Conservation (phyloP, 345 rosid genomes). For the Dipteronia sinensis region DNA sequence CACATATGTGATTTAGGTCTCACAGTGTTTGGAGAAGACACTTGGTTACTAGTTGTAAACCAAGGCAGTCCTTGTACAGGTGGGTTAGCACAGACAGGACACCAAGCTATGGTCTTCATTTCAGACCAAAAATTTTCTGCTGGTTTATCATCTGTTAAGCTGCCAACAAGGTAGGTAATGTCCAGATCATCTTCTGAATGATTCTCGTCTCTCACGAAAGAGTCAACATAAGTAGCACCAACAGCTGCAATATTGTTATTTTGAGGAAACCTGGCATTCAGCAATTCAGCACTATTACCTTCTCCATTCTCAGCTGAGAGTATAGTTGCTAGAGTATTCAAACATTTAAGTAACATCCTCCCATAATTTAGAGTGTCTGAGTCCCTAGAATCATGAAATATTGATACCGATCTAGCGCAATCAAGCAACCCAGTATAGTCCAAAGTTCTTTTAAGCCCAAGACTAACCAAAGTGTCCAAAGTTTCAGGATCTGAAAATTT, state of each 20-base stretch:
- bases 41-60: slow-evolving; percentile 58
- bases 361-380: slow-evolving; percentile 57
- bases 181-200: slow-evolving; percentile 39
- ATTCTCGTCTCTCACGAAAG: slow-evolving; percentile 30
- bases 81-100: slow-evolving; percentile 74
- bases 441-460: slow-evolving; percentile 73
- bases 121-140: slow-evolving; percentile 93
- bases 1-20: slow-evolving; percentile 90
- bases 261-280: slow-evolving; percentile 24
- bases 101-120: slow-evolving; percentile 75
- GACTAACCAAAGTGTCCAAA: slow-evolving; percentile 66
- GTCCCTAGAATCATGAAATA: slow-evolving; percentile 59
- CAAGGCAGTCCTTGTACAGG: slow-evolving; percentile 83
- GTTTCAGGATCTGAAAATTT: slow-evolving; percentile 69
- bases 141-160: slow-evolving; percentile 49
- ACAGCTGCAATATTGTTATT: slow-evolving; percentile 18
- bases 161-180: slow-evolving; percentile 45
- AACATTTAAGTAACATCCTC: slow-evolving; percentile 52
- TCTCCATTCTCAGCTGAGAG: slow-evolving; percentile 44
- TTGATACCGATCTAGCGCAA: slow-evolving; percentile 76
- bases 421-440: slow-evolving; percentile 74
- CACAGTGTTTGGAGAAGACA: slow-evolving; percentile 70
- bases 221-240: slow-evolving; percentile 32
- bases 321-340: slow-evolving; percentile 64
- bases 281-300: slow-evolving; percentile 37